Base-by-base conservation (phyloP, 192 early-diverging fungal species). In the Kickxella alabastrina region DNA sequence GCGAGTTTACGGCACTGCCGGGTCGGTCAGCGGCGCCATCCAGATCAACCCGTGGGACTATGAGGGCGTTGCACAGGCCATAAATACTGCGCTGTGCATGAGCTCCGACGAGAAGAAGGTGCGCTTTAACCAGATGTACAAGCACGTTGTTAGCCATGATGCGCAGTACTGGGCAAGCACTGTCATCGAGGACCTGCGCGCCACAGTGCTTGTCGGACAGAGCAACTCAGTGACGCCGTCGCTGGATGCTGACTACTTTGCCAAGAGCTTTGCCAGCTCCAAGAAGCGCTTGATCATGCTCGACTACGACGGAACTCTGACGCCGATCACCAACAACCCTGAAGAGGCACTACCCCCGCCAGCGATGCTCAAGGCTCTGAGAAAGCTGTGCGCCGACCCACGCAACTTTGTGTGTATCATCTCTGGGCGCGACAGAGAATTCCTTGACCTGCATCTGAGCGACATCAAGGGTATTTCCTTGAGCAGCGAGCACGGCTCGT, bases 1-100 rank as follows among this genome's bases (percentile, higher is more conserved):
- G 89, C 49, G 95, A 99, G 68, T 99, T 99, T 63, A 92, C 97
- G 97, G 97, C 23, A 95, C 91, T 21, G 93, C 93, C 29, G 93
- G 94, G 15, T 89, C 85, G 6, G 81, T 96, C 17, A 87, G 90
- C 14, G 83, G 80, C 14, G 87, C 87, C 36, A 74, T 91, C 10
- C 80, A 91, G 35, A 89, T 98, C 27, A 98, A 98, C 55, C 95
- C 95, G 14, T 98, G 93, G 93, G 92, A 98, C 71, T 91, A 89
- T 52, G 54, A 77, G 69, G 87, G 91, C 34, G 90, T 93, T 6
- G 91, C 92, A 5, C 76, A 88, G 51, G 89, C 92, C 3, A 91
- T 97, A 51, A 80, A 94, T 64, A 89, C 91, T 23, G 93, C 88
- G 1, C 79, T 98, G 22, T 75, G 62, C 26, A 92, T 92, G 85